Conservation (phyloP, 805 yeast genomes). For the Pichia kluyveri region DNA sequence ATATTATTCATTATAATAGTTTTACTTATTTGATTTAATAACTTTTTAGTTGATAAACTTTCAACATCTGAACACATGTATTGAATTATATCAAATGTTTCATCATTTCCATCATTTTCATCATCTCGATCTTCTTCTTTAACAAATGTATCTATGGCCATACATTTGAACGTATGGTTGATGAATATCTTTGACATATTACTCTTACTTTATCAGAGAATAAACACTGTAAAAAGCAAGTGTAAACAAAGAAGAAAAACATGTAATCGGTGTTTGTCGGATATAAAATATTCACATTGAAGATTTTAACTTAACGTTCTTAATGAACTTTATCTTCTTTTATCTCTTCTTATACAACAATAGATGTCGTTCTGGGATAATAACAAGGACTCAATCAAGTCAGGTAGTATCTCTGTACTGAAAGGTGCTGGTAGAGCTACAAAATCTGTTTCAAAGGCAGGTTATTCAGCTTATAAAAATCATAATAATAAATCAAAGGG, state of each 20-base stretch:
- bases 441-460: conserved; percentile 39
- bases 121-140: too few relatives aligned
- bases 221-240: background rate
- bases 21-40: conserved; percentile 16
- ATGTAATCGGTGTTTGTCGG: background rate
- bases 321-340: too few relatives aligned
- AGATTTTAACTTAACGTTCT: too few relatives aligned
- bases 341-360: background rate
- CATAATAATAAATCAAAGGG: conserved; percentile 19
- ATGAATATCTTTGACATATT: conserved; percentile 24
- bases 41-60: conserved; percentile 10
- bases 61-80: conserved; percentile 18
- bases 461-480: conserved; percentile 37
- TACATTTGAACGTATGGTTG: conserved; percentile 15
- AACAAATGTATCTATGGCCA: conserved; percentile 12
- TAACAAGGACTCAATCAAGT: conserved; percentile 42
- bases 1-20: conserved; percentile 17
- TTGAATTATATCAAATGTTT: background rate
- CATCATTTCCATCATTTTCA: conserved; percentile 11
- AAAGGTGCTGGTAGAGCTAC: conserved; percentile 46
- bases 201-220: too few relatives aligned
- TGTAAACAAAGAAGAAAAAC: background rate
- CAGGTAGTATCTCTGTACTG: conserved; percentile 39
- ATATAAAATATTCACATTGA: too few relatives aligned
- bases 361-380: conserved; percentile 38